Conservation (phyloP, 2,329 filamentous ascomycete genomes). For the Fusarium irregulare region DNA sequence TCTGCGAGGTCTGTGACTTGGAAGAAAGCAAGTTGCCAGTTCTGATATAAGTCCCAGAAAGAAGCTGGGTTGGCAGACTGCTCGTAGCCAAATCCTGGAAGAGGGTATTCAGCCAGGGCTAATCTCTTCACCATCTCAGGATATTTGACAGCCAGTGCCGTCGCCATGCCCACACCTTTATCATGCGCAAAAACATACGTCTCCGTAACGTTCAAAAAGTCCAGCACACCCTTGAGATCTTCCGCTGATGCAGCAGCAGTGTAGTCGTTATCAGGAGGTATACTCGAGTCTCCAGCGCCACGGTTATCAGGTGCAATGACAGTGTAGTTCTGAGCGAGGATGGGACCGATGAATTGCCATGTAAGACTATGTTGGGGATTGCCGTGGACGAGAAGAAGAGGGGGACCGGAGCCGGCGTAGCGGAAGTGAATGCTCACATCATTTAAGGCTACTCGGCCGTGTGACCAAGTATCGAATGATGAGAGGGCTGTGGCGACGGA, state of each 20-base stretch:
- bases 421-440: conserved; percentile 58
- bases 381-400: conserved; percentile 55
- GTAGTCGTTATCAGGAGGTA: conserved; percentile 55
- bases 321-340: conserved; percentile 54
- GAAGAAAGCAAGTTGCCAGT: conserved; percentile 59
- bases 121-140: conserved; percentile 51
- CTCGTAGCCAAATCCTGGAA: conserved; percentile 58
- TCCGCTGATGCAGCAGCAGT: conserved; percentile 54
- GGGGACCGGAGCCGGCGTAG: conserved; percentile 55
- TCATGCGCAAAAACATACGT: conserved; percentile 59
- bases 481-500: not conserved
- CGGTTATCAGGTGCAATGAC: conserved; percentile 58
- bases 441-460: conserved; percentile 51
- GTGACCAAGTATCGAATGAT: conserved; percentile 55
- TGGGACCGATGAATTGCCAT: conserved; percentile 35
- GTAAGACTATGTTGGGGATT: conserved; percentile 54
- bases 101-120: conserved; percentile 53
- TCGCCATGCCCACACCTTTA: conserved; percentile 57
- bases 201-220: conserved; percentile 56
- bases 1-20: conserved; percentile 59
- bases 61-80: conserved; percentile 45
- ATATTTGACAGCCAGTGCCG: conserved; percentile 54
- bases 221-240: conserved; percentile 54
- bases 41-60: conserved; percentile 55
- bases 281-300: conserved; percentile 55